Evolutionary conservation across 2,329 filamentous ascomycete genomes (phyloP).

Genomic region (Sclerotinia subarctica): DNA sequence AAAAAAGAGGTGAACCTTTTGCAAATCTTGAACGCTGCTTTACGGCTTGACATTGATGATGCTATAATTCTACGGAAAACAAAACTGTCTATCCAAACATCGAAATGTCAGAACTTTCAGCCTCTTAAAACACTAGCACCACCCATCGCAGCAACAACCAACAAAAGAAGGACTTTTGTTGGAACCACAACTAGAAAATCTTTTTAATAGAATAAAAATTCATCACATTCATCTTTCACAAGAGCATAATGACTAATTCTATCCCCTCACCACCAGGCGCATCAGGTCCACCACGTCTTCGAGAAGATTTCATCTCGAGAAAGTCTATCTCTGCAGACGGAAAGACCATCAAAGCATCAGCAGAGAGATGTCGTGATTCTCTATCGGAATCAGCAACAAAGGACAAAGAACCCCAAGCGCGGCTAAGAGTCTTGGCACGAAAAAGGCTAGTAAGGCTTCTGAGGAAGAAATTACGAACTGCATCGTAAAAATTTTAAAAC

Average conservation of each 20-base stretch:
- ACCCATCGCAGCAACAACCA: background rate
- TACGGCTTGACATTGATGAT: too few relatives aligned
- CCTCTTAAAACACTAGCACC: too few relatives aligned
- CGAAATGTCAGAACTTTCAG: too few relatives aligned
- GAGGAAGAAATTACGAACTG: background rate
- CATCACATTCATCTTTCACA: too few relatives aligned
- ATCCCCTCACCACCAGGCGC: background rate
- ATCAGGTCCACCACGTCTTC: too few relatives aligned
- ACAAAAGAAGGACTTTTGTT: background rate
- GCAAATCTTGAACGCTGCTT: too few relatives aligned
- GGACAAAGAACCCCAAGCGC: too few relatives aligned
- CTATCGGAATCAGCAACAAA: background rate
- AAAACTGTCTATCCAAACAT: too few relatives aligned
- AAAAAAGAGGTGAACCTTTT: too few relatives aligned
- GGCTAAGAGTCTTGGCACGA: background rate
- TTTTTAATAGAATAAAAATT: background rate
- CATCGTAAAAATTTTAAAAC: background rate
- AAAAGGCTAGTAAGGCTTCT: too few relatives aligned
- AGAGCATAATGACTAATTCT: background rate
- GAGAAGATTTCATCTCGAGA: background rate
- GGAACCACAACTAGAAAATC: accelerated
- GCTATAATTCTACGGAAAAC: too few relatives aligned
- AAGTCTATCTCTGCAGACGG: too few relatives aligned
- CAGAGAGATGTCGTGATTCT: accelerated
- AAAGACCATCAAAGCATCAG: accelerated